phyloP scores from a whole-genome alignment of 306 rosid species.

The Corylus americana region DNA sequence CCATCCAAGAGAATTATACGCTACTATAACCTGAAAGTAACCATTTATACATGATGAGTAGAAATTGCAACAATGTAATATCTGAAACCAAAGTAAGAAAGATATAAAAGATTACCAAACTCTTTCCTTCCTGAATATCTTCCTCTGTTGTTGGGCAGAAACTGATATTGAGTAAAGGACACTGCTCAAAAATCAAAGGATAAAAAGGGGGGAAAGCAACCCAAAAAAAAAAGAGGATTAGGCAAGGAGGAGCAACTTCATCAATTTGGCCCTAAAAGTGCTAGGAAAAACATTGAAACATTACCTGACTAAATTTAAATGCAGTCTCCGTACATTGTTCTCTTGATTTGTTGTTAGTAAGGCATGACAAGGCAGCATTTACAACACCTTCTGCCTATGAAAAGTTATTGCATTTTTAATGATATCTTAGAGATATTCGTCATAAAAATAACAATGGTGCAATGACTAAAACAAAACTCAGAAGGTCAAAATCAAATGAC shows the following conservation, averaged over 20 bases:
- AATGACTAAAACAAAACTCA: neutral
- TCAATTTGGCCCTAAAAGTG: slow-evolving; percentile 10
- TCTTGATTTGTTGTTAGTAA: slow-evolving; percentile 47
- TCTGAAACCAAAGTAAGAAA: neutral
- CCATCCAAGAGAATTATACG: slow-evolving; percentile 95
- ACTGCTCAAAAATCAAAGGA: slow-evolving; percentile 51
- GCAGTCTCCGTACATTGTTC: slow-evolving; percentile 34
- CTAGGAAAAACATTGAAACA: slow-evolving; percentile 16
- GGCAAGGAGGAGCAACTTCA: slow-evolving; percentile 18
- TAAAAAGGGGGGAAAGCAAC: neutral
- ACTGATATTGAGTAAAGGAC: slow-evolving; percentile 86
- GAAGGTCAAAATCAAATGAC: slow-evolving; percentile 5
- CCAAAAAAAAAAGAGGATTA: neutral
- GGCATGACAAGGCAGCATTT: slow-evolving; percentile 69
- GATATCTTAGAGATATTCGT: neutral
- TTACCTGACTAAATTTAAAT: slow-evolving; percentile 63
- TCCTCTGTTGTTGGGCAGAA: slow-evolving; percentile 85
- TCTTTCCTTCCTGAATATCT: slow-evolving; percentile 53
- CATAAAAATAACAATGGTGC: slow-evolving; percentile 1
- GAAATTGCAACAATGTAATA: neutral
- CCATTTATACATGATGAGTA: slow-evolving; percentile 2
- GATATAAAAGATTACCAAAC: slow-evolving; percentile 59
- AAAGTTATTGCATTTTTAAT: slow-evolving; percentile 8
- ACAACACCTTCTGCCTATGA: slow-evolving; percentile 73
- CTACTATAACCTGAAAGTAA: slow-evolving; percentile 69